Conservation (phyloP, 208 protist species). For the Trichomonas tenax region DNA sequence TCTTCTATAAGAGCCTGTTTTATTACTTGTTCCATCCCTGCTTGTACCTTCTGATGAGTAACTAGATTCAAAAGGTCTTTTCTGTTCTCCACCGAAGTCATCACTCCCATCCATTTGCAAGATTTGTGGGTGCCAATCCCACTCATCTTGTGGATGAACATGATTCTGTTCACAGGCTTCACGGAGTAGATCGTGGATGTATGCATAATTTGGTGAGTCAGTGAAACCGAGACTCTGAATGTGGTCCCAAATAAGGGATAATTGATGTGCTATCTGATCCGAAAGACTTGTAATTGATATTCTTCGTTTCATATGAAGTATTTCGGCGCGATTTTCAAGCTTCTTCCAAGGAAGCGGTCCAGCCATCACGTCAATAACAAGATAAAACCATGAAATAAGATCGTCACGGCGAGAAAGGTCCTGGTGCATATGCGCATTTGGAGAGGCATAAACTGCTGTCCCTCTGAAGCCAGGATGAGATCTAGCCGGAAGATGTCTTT, state of each 20-base stretch:
- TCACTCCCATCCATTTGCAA: not conserved
- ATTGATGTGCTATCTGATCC: not conserved
- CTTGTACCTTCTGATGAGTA: not conserved
- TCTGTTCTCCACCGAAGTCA: not conserved
- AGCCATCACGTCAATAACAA: not conserved
- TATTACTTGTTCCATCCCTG: not conserved
- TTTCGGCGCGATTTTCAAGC: not conserved
- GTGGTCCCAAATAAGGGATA: not conserved
- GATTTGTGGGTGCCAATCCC: constrained; percentile 20
- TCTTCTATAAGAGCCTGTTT: not conserved
- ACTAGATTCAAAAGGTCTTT: not conserved
- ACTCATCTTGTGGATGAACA: not conserved
- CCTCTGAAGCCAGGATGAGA: not conserved
- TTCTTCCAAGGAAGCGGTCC: not conserved
- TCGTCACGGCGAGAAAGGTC: not conserved
- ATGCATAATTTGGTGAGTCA: not conserved
- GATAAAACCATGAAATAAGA: not conserved
- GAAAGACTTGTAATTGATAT: not conserved
- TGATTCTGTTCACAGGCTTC: not conserved
- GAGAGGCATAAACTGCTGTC: not conserved
- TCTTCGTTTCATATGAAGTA: not conserved
- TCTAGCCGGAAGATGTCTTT: not conserved
- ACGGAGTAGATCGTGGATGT: not conserved
- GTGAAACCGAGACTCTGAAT: not conserved
- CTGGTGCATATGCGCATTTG: not conserved